These are phyloP conservation scores for Lolium rigidum DNA, from an alignment of 176 grass and related monocot genomes.

Conservation along the genomic window DNA sequence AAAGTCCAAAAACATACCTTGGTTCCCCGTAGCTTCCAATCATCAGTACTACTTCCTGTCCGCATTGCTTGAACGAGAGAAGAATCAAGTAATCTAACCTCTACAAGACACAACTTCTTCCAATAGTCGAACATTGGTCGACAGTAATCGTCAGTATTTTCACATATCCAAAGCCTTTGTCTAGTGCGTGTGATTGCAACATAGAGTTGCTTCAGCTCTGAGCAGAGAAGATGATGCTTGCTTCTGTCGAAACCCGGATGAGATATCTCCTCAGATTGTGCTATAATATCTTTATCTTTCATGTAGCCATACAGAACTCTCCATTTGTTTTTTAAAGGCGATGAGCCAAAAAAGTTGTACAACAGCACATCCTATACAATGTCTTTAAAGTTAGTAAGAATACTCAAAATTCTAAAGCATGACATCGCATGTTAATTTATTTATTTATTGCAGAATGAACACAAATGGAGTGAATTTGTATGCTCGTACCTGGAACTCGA, in stretches of 20 bases:
- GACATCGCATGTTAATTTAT: background rate
- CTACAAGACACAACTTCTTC: conserved; percentile 83
- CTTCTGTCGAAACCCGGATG: conserved; percentile 64
- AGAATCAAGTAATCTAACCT: conserved; percentile 70
- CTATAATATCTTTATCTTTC: conserved; percentile 50
- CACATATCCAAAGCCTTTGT: conserved; percentile 93
- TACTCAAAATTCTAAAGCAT: background rate
- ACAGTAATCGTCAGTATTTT: conserved; percentile 68
- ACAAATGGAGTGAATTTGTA: background rate
- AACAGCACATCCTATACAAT: conserved; percentile 80
- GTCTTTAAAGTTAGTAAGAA: conserved; percentile 14
- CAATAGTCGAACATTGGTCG: conserved; percentile 87
- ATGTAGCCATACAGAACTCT: conserved; percentile 85
- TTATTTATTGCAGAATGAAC: background rate
- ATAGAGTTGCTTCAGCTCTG: conserved; percentile 96
- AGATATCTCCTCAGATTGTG: conserved; percentile 40
- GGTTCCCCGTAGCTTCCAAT: conserved; percentile 77
- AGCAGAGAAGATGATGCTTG: conserved; percentile 76
- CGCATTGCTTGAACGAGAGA: conserved; percentile 70
- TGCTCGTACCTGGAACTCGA: conserved; percentile 84
- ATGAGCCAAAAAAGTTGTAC: conserved; percentile 85
- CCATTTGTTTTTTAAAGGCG: conserved; percentile 77
- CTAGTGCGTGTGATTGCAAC: conserved; percentile 87
- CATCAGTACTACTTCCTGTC: conserved; percentile 66
- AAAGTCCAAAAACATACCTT: conserved; percentile 40